A percentile compares a stretch with the other conserved stretches of the same genome.
Evolutionary conservation across 176 grass and related monocot genomes (phyloP).

Genomic region (Aegilops sharonensis): DNA sequence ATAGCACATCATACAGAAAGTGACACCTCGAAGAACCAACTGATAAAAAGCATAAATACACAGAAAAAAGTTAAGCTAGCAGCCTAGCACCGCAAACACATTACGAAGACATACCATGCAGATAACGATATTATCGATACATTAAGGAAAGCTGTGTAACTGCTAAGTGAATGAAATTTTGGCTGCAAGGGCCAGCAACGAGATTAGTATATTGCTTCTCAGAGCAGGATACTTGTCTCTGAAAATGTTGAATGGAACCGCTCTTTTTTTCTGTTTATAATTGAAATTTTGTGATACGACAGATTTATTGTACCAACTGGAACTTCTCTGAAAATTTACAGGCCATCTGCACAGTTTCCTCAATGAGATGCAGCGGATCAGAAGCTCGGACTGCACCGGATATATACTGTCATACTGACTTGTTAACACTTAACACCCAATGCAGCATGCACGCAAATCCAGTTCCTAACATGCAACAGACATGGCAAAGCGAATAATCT

Average conservation of each 20-base stretch:
- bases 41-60: not conserved
- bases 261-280: not conserved
- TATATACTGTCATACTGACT: not conserved
- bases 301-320: not conserved
- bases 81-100: no score
- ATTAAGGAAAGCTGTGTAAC: no score
- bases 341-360: not conserved
- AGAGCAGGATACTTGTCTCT: not conserved
- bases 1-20: conserved; percentile 6
- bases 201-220: not conserved
- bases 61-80: not conserved
- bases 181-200: no score
- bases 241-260: no score
- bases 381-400: not conserved
- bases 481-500: not conserved
- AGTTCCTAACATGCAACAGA: not conserved
- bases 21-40: not conserved
- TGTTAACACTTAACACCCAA: not conserved
- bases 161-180: no score
- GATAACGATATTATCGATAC: no score
- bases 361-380: not conserved
- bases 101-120: no score
- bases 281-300: not conserved
- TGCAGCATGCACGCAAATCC: not conserved
- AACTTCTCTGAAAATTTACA: not conserved